Base-by-base conservation (phyloP, 345 rosid species). In the Adansonia digitata region DNA sequence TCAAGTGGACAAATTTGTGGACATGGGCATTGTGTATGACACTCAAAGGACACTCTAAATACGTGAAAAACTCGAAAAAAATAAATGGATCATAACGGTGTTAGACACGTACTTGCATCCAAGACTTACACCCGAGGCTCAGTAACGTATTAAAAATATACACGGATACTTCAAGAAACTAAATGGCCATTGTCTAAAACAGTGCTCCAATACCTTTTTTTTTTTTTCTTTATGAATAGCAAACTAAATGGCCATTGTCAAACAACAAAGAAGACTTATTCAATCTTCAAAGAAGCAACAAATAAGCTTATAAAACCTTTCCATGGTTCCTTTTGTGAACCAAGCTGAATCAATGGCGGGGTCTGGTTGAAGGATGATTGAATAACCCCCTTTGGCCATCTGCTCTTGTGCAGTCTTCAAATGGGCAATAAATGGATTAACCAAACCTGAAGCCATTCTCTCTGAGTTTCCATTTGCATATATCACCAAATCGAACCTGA, bases 401-500 rank as follows among this genome's bases (percentile, higher is more conserved):
- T 93, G 97, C 37, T 91, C 96, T 78, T 87, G 89, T 5, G 97
- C 97, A 24, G 85, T 84, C 83, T 88, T 93, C 84, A 93, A 84
- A 74, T 95, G 98, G 78, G 97, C 86, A 69, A 91, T 93, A 79
- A 91, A 95, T 42, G 99, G 98, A 83, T 79, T 91, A 51, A 93
- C 77, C 86, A 95, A 86, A 56, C 99, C 99, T 13, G 98, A 85
- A 63, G 98, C 97, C 80, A 95, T 66, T 74, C 93, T 95, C 84
- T 91, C 90, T 5, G 85, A 85, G 84, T 90, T 93, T 59, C 92
- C 98, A 87, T 88, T 86, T 62, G 87, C 97, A 57, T 73, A 75
- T 83, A 95, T 86, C 78, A 95, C 81, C 90, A 93, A 83, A 80
- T 95, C 99, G 79, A 92, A 95, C 94, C 98, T 95, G 79, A 70